A percentile compares a stretch with the other conserved stretches of the same genome.
Conservation (phyloP, 345 rosid species). For the Citrus inodora region DNA sequence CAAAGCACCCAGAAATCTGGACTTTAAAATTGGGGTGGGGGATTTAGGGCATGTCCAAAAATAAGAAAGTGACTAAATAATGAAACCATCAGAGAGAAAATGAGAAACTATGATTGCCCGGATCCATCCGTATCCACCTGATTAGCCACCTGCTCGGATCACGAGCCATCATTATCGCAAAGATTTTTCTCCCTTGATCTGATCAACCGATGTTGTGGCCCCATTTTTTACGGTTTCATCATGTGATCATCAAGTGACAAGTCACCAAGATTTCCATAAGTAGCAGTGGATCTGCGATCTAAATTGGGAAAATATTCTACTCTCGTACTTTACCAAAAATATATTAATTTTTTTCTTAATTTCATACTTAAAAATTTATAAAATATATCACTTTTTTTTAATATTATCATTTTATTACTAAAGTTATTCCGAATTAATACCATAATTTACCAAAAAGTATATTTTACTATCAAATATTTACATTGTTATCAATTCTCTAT, state of each 20-base stretch:
- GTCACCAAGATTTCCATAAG: too few species aligned
- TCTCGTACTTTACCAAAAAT: too few species aligned
- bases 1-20: too few species aligned
- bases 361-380: too few species aligned
- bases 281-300: not conserved
- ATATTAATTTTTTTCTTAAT: too few species aligned
- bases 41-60: too few species aligned
- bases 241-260: not conserved
- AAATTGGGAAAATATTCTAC: too few species aligned
- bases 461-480: too few species aligned
- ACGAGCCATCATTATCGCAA: not conserved
- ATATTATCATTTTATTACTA: too few species aligned
- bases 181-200: not conserved
- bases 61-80: not conserved
- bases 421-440: too few species aligned
- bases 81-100: not conserved
- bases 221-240: not conserved
- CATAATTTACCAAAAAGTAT: accelerated
- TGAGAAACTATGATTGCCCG: not conserved
- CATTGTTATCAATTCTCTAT: accelerated
- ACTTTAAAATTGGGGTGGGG: too few species aligned
- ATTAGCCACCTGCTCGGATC: not conserved
- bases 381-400: too few species aligned
- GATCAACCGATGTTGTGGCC: not conserved
- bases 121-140: not conserved